phyloP scores from a whole-genome alignment of 129 eudicot genomes.

The Chrysanthemum makinoi region DNA sequence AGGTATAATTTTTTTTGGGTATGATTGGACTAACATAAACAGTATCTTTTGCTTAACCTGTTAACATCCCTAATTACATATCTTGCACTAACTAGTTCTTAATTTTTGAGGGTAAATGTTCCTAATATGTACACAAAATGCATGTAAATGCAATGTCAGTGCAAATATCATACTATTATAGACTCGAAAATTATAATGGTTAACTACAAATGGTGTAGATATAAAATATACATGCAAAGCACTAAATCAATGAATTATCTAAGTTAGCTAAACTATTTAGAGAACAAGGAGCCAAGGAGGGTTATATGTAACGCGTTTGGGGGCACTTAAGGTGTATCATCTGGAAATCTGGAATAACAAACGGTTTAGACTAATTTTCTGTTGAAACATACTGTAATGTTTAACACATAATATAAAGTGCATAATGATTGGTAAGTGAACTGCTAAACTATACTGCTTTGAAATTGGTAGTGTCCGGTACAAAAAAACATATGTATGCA shows the following conservation, averaged over 20 bases:
- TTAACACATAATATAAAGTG: no score
- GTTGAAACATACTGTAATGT: no score
- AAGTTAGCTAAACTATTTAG: constrained; percentile 4
- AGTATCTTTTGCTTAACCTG: no score
- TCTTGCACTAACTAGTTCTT: constrained; percentile 1
- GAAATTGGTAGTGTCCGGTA: no score
- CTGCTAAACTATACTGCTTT: no score
- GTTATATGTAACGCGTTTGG: neutral
- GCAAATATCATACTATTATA: neutral
- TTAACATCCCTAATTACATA: neutral
- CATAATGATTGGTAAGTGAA: no score
- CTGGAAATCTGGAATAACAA: neutral
- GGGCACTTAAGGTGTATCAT: neutral
- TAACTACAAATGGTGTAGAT: neutral
- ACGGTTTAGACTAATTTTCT: neutral
- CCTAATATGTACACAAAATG: neutral
- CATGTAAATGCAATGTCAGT: neutral
- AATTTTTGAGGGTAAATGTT: neutral
- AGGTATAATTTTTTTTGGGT: no score
- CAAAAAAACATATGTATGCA: no score
- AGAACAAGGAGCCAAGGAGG: neutral
- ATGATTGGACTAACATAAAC: no score
- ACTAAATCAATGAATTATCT: neutral
- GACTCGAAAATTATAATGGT: neutral
- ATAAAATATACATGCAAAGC: neutral